Evolutionary conservation across 768 basidiomycete genomes (phyloP).

Genomic region (Xanthoconium purpureum): DNA sequence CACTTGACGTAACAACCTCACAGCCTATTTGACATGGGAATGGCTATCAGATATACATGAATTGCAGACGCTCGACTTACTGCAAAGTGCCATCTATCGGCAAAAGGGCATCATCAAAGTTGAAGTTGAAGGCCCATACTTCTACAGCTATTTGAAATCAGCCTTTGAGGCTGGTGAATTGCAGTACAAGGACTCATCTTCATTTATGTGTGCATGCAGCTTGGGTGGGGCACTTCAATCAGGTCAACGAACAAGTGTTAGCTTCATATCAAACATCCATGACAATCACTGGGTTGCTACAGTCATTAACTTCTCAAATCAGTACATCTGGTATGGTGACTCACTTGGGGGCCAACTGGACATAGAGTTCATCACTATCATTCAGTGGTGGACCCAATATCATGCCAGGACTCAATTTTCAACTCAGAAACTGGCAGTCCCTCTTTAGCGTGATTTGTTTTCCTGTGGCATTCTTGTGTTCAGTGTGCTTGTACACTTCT

Average conservation of each 20-base stretch:
- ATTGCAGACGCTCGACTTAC: background rate
- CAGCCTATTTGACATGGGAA: background rate
- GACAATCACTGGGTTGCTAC: background rate
- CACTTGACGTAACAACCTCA: too few species aligned
- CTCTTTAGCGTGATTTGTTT: background rate
- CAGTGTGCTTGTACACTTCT: background rate
- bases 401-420: background rate
- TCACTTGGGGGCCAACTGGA: background rate
- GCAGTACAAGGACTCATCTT: background rate
- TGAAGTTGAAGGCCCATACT: background rate
- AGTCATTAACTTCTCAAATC: background rate
- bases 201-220: background rate
- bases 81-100: background rate
- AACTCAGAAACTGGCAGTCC: background rate
- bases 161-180: background rate
- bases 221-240: background rate
- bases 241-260: background rate
- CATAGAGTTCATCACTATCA: background rate
- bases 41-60: background rate
- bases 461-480: background rate
- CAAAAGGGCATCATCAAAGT: background rate
- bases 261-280: background rate
- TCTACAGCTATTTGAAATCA: background rate
- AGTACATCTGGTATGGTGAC: background rate
- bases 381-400: background rate